Evolutionary conservation across 148 eudicot genomes (phyloP).

Genomic region (Pouteria glomerata): DNA sequence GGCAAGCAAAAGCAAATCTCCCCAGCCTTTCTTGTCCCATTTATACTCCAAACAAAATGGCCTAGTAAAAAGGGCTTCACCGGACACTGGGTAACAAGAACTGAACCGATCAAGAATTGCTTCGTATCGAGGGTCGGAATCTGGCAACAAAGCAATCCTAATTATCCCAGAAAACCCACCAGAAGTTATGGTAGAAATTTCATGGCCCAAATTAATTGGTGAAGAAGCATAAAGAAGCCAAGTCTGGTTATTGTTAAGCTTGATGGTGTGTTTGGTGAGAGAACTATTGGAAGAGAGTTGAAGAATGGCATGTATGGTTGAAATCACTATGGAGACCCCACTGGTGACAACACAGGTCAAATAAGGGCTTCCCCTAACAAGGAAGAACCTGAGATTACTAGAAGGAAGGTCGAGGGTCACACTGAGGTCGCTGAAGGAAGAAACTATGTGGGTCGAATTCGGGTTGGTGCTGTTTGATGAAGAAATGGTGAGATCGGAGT

Average conservation of each 20-base stretch:
- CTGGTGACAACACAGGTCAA: slow-evolving; percentile 50
- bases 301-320: slow-evolving; percentile 74
- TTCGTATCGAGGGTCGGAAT: slow-evolving; percentile 34
- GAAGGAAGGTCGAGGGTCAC: slow-evolving; percentile 76
- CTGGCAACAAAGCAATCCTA: slow-evolving; percentile 56
- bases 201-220: slow-evolving; percentile 43
- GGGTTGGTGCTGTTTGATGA: slow-evolving; percentile 19
- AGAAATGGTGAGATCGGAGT: slow-evolving; percentile 66
- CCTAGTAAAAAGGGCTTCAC: slow-evolving; percentile 43
- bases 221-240: slow-evolving; percentile 78
- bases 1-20: slow-evolving; percentile 85
- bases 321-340: slow-evolving; percentile 29
- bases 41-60: slow-evolving; percentile 73
- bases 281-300: slow-evolving; percentile 36
- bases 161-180: slow-evolving; percentile 58
- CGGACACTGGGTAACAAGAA: slow-evolving; percentile 71
- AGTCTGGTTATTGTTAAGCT: slow-evolving; percentile 67
- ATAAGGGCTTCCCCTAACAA: slow-evolving; percentile 84
- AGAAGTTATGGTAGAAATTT: slow-evolving; percentile 44
- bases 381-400: slow-evolving; percentile 48
- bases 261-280: slow-evolving; percentile 48
- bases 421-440: slow-evolving; percentile 60
- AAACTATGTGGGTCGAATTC: slow-evolving; percentile 39
- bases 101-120: slow-evolving; percentile 62
- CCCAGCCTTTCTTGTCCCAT: slow-evolving; percentile 79